phyloP scores from a whole-genome alignment of 192 early-diverging fungal species.

The Phlyctochytrium arcticum region DNA sequence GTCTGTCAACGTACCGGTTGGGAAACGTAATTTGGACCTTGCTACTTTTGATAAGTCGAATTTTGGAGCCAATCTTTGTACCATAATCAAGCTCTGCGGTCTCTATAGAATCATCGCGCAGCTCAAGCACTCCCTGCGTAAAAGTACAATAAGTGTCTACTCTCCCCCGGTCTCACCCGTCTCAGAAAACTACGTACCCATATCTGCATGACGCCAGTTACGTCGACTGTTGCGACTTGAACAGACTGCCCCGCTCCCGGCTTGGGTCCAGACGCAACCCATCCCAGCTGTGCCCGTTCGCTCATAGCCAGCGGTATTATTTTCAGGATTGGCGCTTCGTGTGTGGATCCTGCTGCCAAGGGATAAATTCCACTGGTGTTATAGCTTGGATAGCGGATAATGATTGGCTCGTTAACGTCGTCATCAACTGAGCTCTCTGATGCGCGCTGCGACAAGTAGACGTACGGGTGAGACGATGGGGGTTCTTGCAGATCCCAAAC shows the following conservation, averaged over 20 bases:
- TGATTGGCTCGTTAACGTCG: not conserved
- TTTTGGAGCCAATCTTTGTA: constrained; percentile 32
- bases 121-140: constrained; percentile 22
- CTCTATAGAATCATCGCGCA: constrained; percentile 4
- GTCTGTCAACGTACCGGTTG: constrained; percentile 14
- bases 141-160: not conserved
- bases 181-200: constrained; percentile 38
- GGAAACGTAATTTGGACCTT: constrained; percentile 2
- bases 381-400: constrained; percentile 29
- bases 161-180: constrained; percentile 12
- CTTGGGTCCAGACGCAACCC: not conserved
- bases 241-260: constrained; percentile 16
- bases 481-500: constrained; percentile 41
- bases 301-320: constrained; percentile 12
- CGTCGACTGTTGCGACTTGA: constrained; percentile 39
- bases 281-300: not conserved
- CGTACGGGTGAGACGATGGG: constrained; percentile 6
- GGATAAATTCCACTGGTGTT: constrained; percentile 34
- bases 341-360: constrained; percentile 7
- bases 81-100: constrained; percentile 36
- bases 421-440: not conserved
- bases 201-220: constrained; percentile 26
- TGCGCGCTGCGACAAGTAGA: not conserved
- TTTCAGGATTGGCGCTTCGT: constrained; percentile 20
- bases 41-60: constrained; percentile 27